Percentiles rank a stretch among this genome's conserved stretches.
phyloP scores from a whole-genome alignment of 1,139 yeast genomes.

The Kurtzmaniella quercitrusa region DNA sequence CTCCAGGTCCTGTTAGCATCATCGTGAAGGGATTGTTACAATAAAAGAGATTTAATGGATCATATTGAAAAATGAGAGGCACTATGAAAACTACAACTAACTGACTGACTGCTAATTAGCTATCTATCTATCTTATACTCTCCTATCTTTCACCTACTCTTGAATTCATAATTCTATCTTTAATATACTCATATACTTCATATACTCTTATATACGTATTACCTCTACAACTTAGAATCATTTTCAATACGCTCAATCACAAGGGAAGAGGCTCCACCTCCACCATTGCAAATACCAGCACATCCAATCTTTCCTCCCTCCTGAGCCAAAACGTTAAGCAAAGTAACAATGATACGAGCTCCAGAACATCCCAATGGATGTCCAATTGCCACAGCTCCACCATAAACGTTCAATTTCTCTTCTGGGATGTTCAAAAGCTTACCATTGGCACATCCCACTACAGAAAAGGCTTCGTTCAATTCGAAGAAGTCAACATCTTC shows the following conservation, averaged over 20 bases:
- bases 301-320: constrained; percentile 87
- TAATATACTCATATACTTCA: too few relatives aligned
- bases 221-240: constrained; percentile 22
- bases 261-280: constrained; percentile 86
- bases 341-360: constrained; percentile 88
- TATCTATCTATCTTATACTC: too few relatives aligned
- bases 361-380: constrained; percentile 98
- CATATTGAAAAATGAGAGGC: too few relatives aligned
- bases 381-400: constrained; percentile 98
- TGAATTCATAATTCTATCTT: too few relatives aligned
- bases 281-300: constrained; percentile 97
- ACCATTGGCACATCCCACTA: constrained; percentile 89
- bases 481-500: constrained; percentile 77
- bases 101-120: too few relatives aligned
- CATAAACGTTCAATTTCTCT: constrained; percentile 83
- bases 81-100: too few relatives aligned
- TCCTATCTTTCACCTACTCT: too few relatives aligned
- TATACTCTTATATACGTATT: too few relatives aligned
- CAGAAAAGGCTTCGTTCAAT: constrained; percentile 95
- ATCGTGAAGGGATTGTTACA: not conserved
- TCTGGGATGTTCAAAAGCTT: constrained; percentile 63
- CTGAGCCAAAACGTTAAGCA: constrained; percentile 70
- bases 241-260: constrained; percentile 27
- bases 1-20: not conserved
- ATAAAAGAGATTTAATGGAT: not conserved